Base-by-base conservation (phyloP, 495 filamentous ascomycete genomes). In the Cercophora sp. region DNA sequence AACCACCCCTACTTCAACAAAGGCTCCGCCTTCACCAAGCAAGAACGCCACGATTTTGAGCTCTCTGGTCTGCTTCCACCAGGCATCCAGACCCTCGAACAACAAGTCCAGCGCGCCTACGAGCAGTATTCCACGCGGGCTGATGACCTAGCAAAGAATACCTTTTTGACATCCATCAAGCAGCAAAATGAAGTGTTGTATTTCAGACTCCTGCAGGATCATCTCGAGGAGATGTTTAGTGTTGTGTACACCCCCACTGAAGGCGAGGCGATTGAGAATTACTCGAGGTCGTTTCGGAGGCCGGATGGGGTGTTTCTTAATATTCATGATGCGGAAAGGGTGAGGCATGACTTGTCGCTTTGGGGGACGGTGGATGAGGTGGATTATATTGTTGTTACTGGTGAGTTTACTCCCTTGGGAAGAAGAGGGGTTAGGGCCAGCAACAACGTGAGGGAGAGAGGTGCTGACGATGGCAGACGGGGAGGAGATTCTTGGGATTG, bases 171-270 rank as follows among this genome's bases (percentile, higher is more conserved):
- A 0, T 91, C 86, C 55, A 77, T 95, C 78, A 89, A 88, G 63
- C 81, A 87, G 48, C 90, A 96, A 67, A 95, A 91, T 70, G 76
- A 85, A 43, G 87, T 90, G 5, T 66, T 92, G 8, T 91, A 84
- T 58, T 92, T 85, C 58, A 81, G 72, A 69, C 60, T 78, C 32
- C 34, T 78, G 16, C 66, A 74, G 51, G 70, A 75, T 27, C 67
- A 78, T 29, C 55, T 76, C 27, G 60, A 87, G 55, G 91, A 96
- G 65, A 91, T 96, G 86, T 89, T 95, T 59, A 79, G 83, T 35
- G 70, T 96, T 9, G 88, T 96, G 25, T 96, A 95, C 63, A 95
- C 90, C 0, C 90, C 91, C 0, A 95, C 91, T 0, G 90, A 95
- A 66, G 89, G 87, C 3, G 89, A 94, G n/a, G 90, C 91, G 1